phyloP scores from a whole-genome alignment of 2,329 filamentous ascomycete species.

The Apiospora saccharicola region DNA sequence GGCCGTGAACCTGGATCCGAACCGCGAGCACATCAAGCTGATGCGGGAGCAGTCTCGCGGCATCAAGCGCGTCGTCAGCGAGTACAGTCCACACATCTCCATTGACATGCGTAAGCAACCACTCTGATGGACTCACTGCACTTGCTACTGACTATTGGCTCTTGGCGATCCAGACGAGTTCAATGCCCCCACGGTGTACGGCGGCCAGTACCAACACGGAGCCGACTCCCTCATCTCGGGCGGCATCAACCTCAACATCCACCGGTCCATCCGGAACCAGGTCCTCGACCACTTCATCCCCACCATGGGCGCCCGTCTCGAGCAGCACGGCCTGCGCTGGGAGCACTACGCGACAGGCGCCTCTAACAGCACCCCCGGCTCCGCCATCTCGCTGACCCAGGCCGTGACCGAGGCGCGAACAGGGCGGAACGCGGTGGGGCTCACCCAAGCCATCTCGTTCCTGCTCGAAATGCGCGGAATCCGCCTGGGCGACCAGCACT shows the following conservation, averaged over 20 bases:
- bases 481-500: constrained; percentile 38
- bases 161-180: constrained; percentile 37
- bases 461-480: constrained; percentile 39
- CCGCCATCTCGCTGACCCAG: constrained; percentile 33
- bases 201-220: constrained; percentile 39
- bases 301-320: constrained; percentile 37
- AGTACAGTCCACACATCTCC: constrained; percentile 41
- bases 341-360: constrained; percentile 42
- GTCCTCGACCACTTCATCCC: constrained; percentile 39
- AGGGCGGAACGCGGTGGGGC: constrained; percentile 36
- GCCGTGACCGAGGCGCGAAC: constrained; percentile 38
- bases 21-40: constrained; percentile 42
- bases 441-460: constrained; percentile 37
- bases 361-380: constrained; percentile 22
- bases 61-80: constrained; percentile 40
- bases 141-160: neutral
- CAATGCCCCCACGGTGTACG: constrained; percentile 36
- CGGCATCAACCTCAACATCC: constrained; percentile 41
- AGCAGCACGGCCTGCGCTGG: constrained; percentile 41
- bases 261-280: constrained; percentile 39
- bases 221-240: constrained; percentile 41
- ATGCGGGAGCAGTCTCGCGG: constrained; percentile 39
- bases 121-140: too few relatives aligned
- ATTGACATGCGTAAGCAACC: constrained; percentile 39
- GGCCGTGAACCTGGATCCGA: constrained; percentile 39